phyloP scores from a whole-genome alignment of 176 grass and related monocot species.

The Eleusine coracana region DNA sequence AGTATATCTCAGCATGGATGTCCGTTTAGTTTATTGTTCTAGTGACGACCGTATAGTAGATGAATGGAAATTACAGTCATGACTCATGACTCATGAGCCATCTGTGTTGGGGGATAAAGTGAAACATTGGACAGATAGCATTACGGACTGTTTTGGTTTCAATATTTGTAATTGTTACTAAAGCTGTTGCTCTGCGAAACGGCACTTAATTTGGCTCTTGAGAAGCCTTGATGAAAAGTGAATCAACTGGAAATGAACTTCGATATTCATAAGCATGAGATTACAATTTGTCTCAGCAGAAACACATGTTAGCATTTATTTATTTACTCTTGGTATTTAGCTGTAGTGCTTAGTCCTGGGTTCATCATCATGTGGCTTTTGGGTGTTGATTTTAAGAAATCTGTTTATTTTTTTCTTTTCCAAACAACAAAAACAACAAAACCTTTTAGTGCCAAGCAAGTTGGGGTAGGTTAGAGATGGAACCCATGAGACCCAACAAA shows the following conservation, averaged over 20 bases:
- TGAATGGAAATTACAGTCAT: background rate
- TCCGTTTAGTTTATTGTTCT: background rate
- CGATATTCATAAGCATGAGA: background rate
- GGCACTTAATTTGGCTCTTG: no score
- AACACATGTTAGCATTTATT: background rate
- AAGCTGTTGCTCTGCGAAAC: background rate
- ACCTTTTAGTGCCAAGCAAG: no score
- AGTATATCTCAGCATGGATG: conserved; percentile 26
- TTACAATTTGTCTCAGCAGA: background rate
- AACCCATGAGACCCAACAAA: no score
- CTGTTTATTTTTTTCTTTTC: background rate
- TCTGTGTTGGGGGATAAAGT: background rate
- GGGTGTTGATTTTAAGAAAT: background rate
- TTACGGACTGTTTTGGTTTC: background rate
- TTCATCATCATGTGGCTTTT: background rate
- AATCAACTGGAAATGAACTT: background rate
- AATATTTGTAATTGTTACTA: background rate
- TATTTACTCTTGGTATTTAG: background rate
- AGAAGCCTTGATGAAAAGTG: background rate
- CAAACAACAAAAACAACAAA: background rate
- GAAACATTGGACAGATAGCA: background rate
- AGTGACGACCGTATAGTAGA: background rate
- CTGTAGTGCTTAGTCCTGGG: background rate
- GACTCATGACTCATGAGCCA: no score
- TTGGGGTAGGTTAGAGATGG: no score